Evolutionary conservation across 768 basidiomycete species (phyloP).

Genomic region (Rhizopogon vulgaris): DNA sequence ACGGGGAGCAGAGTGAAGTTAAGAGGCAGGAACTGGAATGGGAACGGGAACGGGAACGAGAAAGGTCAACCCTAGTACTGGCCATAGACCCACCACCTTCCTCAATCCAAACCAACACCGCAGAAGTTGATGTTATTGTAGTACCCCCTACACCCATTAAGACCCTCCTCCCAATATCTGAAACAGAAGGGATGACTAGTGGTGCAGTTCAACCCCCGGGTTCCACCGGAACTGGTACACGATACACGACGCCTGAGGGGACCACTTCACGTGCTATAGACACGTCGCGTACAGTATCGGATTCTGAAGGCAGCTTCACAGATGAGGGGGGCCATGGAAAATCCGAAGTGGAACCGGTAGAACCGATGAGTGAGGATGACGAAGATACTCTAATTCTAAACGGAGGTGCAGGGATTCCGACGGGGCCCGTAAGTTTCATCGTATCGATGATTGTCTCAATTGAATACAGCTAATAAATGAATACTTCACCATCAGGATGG

Average conservation of each 20-base stretch:
- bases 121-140: conserved; percentile 23
- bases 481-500: conserved; percentile 54
- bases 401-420: conserved; percentile 85
- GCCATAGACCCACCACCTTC: background rate
- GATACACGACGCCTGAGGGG: conserved; percentile 6
- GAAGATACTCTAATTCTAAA: conserved; percentile 76
- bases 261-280: conserved; percentile 3
- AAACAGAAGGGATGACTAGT: conserved; percentile 78
- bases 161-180: conserved; percentile 46
- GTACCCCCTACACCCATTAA: conserved; percentile 35
- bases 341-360: conserved; percentile 46
- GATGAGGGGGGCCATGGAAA: conserved; percentile 58
- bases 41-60: conserved; percentile 18
- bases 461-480: background rate
- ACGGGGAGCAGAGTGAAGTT: conserved; percentile 9
- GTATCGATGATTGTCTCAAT: background rate
- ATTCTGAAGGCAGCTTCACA: conserved; percentile 27
- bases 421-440: conserved; percentile 62
- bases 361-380: conserved; percentile 62
- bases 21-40: conserved; percentile 31
- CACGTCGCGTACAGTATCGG: background rate
- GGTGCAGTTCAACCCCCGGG: conserved; percentile 89
- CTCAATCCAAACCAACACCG: conserved; percentile 6
- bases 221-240: conserved; percentile 40
- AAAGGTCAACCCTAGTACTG: conserved; percentile 16